Evolutionary conservation across 139 green algal genomes (phyloP), one percentile per base, ranked within the genome.

Genomic region (Asterochloris sp.): DNA sequence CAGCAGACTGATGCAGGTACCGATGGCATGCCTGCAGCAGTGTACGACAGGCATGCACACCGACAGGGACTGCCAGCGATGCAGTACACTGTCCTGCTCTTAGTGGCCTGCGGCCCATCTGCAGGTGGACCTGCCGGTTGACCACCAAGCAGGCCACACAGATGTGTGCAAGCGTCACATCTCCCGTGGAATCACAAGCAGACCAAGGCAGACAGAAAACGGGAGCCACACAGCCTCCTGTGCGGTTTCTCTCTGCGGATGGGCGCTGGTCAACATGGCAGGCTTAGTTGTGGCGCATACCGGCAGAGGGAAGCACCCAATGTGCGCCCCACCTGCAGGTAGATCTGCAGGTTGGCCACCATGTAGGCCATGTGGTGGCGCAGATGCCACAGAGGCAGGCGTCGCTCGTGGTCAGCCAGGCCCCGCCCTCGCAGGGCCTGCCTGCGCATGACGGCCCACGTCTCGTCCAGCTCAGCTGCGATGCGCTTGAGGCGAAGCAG

Each of bases 341-440:
- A 97, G 83, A 94, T 90, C 90, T 94, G 91, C 68, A 96, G 84
- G 85, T 97, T 97, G 80, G 75, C 76, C 14, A 97, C 80, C 54
- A 98, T 85, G 86, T 97, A 91, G 21, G 86, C 81, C 93, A 98
- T 96, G 78, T 93, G 86, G 47, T 95, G 91, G 47, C 94, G 90
- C 83, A 95, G 85, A 38, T 92, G 91, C 78, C 87, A 91, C 85
- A 98, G 69, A 15, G 74, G 78, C 21, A 68, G 78, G 14, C 74
- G 13, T 26, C 74, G n/a, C 47, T 67, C 61, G 71, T 71, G 68
- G 16, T 63, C 47, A 27, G 26, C 69, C 23, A 74, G 24, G 24
- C 62, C 71, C 47, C 73, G 76, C 26, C 73, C 78, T 17, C 82
- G 84, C 26, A 80, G 61, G 38, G 74, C 78, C 74, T 85, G 83